A percentile compares a stretch with the other conserved stretches of the same genome.
Evolutionary conservation across 441 rosid genomes (phyloP).

Genomic region (Hura crepitans): DNA sequence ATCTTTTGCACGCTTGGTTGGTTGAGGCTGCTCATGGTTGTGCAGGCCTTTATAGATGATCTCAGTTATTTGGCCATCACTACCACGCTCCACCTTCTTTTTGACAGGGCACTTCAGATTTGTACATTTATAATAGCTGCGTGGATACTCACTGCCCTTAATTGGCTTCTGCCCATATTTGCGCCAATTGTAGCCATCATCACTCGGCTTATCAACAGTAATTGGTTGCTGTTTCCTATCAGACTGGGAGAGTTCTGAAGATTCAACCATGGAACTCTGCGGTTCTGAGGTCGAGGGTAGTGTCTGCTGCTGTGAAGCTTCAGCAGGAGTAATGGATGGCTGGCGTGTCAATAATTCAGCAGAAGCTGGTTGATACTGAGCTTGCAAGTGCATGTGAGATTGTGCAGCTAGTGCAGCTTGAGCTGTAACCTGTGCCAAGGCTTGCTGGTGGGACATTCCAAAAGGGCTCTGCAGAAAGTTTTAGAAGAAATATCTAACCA

Average conservation of each 20-base stretch:
- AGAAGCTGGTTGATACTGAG: conserved; percentile 41
- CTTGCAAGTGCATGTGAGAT: conserved; percentile 40
- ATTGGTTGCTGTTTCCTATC: conserved; percentile 47
- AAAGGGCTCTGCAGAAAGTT: conserved; percentile 48
- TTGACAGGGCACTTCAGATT: conserved; percentile 53
- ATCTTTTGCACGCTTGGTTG: conserved; percentile 56
- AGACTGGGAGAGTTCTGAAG: conserved; percentile 41
- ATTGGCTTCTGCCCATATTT: conserved; percentile 73
- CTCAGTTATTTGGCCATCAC: conserved; percentile 67
- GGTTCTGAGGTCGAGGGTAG: conserved; percentile 42
- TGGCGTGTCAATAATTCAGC: conserved; percentile 21
- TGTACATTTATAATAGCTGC: conserved; percentile 72
- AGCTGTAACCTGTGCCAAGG: conserved; percentile 60
- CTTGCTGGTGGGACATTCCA: conserved; percentile 73
- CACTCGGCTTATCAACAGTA: conserved; percentile 63
- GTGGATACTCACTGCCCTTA: conserved; percentile 63
- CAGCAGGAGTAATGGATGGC: conserved; percentile 26
- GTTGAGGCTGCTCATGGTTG: conserved; percentile 52
- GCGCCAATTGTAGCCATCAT: conserved; percentile 68
- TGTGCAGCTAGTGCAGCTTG: conserved; percentile 48
- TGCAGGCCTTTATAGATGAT: conserved; percentile 64
- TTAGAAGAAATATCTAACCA: conserved; percentile 19
- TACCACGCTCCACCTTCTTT: conserved; percentile 62
- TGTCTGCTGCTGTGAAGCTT: conserved; percentile 46
- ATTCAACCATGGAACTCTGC: conserved; percentile 32